Evolutionary conservation across 2,329 filamentous ascomycete genomes (phyloP).

Genomic region (Xylaria sp.): DNA sequence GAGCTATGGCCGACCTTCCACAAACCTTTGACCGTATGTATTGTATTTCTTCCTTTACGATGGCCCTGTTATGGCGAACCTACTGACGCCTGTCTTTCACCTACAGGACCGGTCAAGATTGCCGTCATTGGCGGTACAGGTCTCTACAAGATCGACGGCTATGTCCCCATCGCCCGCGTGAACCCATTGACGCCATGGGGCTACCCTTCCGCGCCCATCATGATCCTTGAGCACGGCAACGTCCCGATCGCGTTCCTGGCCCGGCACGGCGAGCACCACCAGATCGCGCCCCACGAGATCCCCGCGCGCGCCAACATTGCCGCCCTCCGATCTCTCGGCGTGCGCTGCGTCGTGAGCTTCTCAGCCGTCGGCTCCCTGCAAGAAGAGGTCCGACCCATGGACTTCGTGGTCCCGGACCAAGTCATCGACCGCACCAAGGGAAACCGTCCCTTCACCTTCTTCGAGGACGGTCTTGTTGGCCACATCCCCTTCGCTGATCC

Average conservation of each 20-base stretch:
- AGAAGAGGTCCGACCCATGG: slow-evolving; percentile 92
- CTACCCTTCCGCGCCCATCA: slow-evolving; percentile 77
- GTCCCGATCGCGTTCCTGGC: slow-evolving; percentile 91
- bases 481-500: slow-evolving; percentile 97
- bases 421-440: slow-evolving; percentile 98
- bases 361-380: slow-evolving; percentile 92
- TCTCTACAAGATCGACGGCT: slow-evolving; percentile 86
- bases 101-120: slow-evolving; percentile 76
- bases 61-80: not conserved
- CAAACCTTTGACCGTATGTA: slow-evolving; percentile 68
- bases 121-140: slow-evolving; percentile 95
- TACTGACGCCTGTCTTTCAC: slow-evolving; percentile 21
- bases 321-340: slow-evolving; percentile 90
- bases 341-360: slow-evolving; percentile 92
- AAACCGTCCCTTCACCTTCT: slow-evolving; percentile 93
- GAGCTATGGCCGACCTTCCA: slow-evolving; percentile 64
- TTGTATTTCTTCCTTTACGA: not conserved
- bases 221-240: slow-evolving; percentile 87
- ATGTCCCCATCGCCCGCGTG: slow-evolving; percentile 83
- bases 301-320: slow-evolving; percentile 95
- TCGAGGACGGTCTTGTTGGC: slow-evolving; percentile 89
- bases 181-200: slow-evolving; percentile 90
- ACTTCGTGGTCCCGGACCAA: slow-evolving; percentile 97
- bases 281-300: slow-evolving; percentile 94
- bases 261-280: slow-evolving; percentile 89